These are phyloP conservation scores for Clonostachys rhizophaga DNA, from an alignment of 2,329 filamentous ascomycete species.

Conservation along the genomic window DNA sequence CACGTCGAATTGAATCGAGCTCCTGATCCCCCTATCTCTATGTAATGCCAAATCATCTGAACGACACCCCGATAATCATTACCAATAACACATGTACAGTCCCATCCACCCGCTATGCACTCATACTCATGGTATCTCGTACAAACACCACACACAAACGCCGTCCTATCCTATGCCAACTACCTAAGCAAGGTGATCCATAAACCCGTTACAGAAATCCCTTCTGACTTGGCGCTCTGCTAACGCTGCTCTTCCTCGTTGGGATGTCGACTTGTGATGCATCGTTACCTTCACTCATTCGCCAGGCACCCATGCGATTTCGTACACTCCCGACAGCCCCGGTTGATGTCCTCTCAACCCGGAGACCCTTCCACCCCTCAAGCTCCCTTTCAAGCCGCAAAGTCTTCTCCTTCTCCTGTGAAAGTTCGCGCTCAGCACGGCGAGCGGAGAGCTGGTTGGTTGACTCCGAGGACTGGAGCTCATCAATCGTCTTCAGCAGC, in stretches of 20 bases:
- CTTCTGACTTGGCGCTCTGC: slow-evolving; percentile 62
- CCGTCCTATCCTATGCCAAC: too few relatives aligned
- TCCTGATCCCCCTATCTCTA: too few relatives aligned
- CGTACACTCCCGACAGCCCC: slow-evolving; percentile 31
- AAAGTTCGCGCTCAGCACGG: slow-evolving; percentile 82
- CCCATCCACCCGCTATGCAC: too few relatives aligned
- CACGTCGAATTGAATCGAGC: too few relatives aligned
- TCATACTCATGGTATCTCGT: too few relatives aligned
- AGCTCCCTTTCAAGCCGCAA: slow-evolving; percentile 83
- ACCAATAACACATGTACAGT: too few relatives aligned
- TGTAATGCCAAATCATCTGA: too few relatives aligned
- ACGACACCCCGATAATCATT: too few relatives aligned
- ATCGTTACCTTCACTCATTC: slow-evolving; percentile 32
- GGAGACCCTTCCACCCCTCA: slow-evolving; percentile 75
- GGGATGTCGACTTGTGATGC: slow-evolving; percentile 45
- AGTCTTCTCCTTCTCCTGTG: slow-evolving; percentile 81
- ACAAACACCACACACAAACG: too few relatives aligned
- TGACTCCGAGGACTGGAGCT: slow-evolving; percentile 85
- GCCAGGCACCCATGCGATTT: slow-evolving; percentile 20
- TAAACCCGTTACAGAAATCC: slow-evolving; percentile 58
- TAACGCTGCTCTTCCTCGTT: slow-evolving; percentile 62
- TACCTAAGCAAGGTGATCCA: too few relatives aligned
- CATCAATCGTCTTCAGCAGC: slow-evolving; percentile 86
- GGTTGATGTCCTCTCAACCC: slow-evolving; percentile 53
- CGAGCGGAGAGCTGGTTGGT: slow-evolving; percentile 75